phyloP scores from a whole-genome alignment of 31 red algal species.

The Asparagopsis taxiformis region DNA sequence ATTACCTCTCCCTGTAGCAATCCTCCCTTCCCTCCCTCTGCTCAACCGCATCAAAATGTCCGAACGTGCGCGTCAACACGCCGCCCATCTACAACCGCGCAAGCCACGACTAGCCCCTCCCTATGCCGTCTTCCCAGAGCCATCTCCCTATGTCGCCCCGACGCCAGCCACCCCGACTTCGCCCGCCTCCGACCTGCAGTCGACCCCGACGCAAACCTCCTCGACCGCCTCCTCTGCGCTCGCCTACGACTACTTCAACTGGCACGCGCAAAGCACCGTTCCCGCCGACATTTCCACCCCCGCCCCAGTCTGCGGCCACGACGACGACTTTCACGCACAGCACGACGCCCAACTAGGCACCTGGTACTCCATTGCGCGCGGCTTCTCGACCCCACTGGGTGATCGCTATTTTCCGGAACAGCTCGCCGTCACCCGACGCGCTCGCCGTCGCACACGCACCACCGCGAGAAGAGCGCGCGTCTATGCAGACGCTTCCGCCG shows the following conservation, averaged over 20 bases:
- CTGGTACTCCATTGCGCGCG: conserved; percentile 44
- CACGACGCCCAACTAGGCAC: conserved; percentile 13
- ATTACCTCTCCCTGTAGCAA: too few species aligned
- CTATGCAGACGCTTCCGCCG: too few species aligned
- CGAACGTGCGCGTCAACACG: not conserved
- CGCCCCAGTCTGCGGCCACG: conserved; percentile 20
- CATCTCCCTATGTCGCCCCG: not conserved
- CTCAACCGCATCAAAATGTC: not conserved
- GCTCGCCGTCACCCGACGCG: not conserved
- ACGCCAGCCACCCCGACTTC: not conserved
- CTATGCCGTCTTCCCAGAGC: conserved; percentile 38
- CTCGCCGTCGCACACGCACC: too few species aligned
- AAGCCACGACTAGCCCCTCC: conserved; percentile 19
- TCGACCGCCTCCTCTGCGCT: too few species aligned
- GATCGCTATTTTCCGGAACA: conserved; percentile 7
- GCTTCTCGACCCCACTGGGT: conserved; percentile 30
- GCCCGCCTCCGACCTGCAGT: too few species aligned
- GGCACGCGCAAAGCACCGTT: too few species aligned
- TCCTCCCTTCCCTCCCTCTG: not conserved
- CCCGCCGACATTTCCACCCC: conserved; percentile 16
- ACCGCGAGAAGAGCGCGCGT: too few species aligned
- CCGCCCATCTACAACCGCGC: not conserved
- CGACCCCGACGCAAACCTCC: too few species aligned
- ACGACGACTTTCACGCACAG: not conserved
- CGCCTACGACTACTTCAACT: too few species aligned